Evolutionary conservation across 2,329 filamentous ascomycete species (phyloP).

Genomic region (Cladosporium sp.): DNA sequence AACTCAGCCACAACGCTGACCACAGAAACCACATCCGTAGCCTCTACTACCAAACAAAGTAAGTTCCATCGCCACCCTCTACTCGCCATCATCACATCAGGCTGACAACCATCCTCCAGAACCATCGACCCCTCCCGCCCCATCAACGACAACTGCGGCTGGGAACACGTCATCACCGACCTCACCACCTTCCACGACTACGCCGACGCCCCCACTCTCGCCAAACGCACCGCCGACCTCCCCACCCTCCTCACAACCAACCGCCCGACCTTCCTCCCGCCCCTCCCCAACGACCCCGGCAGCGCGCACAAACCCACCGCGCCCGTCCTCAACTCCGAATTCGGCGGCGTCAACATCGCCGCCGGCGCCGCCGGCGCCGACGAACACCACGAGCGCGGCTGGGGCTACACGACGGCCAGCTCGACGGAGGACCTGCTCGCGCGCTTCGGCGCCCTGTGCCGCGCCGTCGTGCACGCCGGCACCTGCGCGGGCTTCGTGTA

Average conservation of each 20-base stretch:
- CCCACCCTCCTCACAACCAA: slow-evolving; percentile 54
- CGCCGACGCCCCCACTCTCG: slow-evolving; percentile 53
- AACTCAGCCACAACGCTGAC: slow-evolving; percentile 51
- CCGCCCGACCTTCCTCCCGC: slow-evolving; percentile 52
- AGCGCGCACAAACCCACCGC: slow-evolving; percentile 50
- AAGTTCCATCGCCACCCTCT: not conserved
- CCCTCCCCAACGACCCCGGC: slow-evolving; percentile 46
- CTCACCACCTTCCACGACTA: slow-evolving; percentile 68
- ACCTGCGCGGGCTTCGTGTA: slow-evolving; percentile 62
- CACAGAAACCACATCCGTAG: slow-evolving; percentile 62
- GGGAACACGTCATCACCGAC: slow-evolving; percentile 64
- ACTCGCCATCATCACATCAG: not conserved
- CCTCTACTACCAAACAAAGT: slow-evolving; percentile 61
- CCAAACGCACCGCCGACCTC: slow-evolving; percentile 51
- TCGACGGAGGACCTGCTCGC: slow-evolving; percentile 57
- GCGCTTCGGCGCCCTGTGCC: slow-evolving; percentile 56
- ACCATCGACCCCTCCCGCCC: slow-evolving; percentile 59
- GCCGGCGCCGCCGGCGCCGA: slow-evolving; percentile 35
- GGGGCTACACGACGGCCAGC: slow-evolving; percentile 65
- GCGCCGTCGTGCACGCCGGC: slow-evolving; percentile 54
- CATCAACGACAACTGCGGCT: slow-evolving; percentile 69
- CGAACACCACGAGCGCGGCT: slow-evolving; percentile 43
- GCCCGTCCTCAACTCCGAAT: slow-evolving; percentile 63
- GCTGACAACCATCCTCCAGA: not conserved
- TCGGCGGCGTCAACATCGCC: slow-evolving; percentile 65